Conservation (phyloP, 1,139 yeast species). For the Diutina scorzettiae region DNA sequence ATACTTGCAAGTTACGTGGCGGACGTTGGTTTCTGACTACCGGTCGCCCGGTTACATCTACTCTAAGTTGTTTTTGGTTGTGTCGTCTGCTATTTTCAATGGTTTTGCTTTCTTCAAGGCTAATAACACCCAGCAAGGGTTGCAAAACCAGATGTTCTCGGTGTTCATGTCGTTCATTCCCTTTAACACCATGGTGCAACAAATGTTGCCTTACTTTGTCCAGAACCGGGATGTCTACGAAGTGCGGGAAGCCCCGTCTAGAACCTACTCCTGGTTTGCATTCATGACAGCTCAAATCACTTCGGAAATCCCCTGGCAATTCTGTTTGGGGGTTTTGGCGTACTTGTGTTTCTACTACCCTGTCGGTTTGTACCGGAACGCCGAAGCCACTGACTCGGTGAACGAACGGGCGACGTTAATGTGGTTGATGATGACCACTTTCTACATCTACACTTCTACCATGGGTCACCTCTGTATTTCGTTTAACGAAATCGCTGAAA, state of each 20-base stretch:
- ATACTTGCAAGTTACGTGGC: slow-evolving; percentile 10
- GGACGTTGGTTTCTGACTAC: slow-evolving; percentile 13
- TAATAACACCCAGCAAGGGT: slow-evolving; percentile 11
- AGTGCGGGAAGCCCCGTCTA: slow-evolving; percentile 4
- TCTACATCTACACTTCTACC: slow-evolving; percentile 34
- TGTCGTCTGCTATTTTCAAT: slow-evolving; percentile 11
- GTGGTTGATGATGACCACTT: slow-evolving; percentile 25
- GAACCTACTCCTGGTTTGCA: slow-evolving; percentile 5
- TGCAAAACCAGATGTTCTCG: slow-evolving; percentile 11
- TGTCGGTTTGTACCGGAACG: slow-evolving; percentile 53
- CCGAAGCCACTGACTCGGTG: slow-evolving; percentile 16
- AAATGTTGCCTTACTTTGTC: slow-evolving; percentile 6
- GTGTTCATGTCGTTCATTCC: slow-evolving; percentile 6
- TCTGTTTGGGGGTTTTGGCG: slow-evolving; percentile 49
- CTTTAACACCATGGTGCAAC: slow-evolving; percentile 6
- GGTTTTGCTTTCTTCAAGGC: slow-evolving; percentile 14
- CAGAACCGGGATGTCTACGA: slow-evolving; percentile 5
- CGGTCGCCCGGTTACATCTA: slow-evolving; percentile 13
- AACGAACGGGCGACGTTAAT: slow-evolving; percentile 10
- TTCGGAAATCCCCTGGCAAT: slow-evolving; percentile 8
- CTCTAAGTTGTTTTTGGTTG: slow-evolving; percentile 12
- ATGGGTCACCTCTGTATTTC: slow-evolving; percentile 29
- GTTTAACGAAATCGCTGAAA: slow-evolving; percentile 27
- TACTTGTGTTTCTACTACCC: slow-evolving; percentile 79
- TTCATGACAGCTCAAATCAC: slow-evolving; percentile 4